Percentiles rank a stretch among this genome's conserved stretches.
Conservation (phyloP, 257 asterid species). For the Solanum chilense region DNA sequence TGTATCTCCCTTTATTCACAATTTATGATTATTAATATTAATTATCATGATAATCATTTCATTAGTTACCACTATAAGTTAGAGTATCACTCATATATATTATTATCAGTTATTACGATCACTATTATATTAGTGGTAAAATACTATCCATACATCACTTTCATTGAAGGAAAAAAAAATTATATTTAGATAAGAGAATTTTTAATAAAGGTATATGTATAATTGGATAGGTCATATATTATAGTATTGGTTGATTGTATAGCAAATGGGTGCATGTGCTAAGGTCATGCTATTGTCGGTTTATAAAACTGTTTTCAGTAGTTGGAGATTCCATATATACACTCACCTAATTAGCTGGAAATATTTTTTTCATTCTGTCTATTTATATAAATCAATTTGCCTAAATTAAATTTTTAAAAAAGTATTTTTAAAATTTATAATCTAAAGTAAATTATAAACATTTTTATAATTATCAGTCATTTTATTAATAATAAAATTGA, state of each 20-base stretch:
- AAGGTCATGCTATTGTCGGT: not conserved
- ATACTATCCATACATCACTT: not conserved
- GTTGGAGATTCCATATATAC: not conserved
- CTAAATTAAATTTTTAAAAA: too few relatives aligned
- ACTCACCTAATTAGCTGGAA: not conserved
- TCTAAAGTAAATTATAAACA: too few relatives aligned
- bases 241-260: not conserved
- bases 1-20: too few relatives aligned
- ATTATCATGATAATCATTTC: not conserved
- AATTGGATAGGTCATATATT: not conserved
- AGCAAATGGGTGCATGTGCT: slow-evolving; percentile 1
- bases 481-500: too few relatives aligned
- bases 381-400: too few relatives aligned
- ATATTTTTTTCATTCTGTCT: too few relatives aligned
- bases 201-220: not conserved
- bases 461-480: too few relatives aligned
- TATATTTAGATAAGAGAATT: not conserved
- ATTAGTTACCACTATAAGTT: too few relatives aligned
- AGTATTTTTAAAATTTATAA: accelerated
- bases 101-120: not conserved
- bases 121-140: not conserved
- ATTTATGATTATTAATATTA: not conserved
- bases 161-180: not conserved
- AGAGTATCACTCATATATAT: not conserved
- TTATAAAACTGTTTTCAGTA: not conserved